phyloP scores from a whole-genome alignment of 352 stramenopile species.

The Globisporangium perplexum region DNA sequence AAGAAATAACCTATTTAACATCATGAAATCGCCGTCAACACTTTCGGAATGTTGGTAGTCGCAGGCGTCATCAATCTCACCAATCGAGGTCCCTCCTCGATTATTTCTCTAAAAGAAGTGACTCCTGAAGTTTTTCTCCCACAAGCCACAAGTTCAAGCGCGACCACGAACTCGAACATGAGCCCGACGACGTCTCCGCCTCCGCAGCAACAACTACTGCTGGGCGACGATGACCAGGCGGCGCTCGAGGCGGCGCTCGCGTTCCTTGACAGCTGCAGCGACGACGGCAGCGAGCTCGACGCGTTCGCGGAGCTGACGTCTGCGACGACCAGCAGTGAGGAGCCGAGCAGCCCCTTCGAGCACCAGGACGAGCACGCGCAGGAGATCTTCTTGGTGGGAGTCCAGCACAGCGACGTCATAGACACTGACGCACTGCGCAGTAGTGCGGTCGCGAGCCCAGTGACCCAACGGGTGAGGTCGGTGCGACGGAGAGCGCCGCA shows the following conservation, averaged over 20 bases:
- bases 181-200: background rate
- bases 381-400: no score
- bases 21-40: background rate
- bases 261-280: slow-evolving; percentile 17
- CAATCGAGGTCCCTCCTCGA: background rate
- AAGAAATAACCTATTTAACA: no score
- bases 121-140: no score
- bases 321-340: background rate
- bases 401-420: background rate
- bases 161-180: no score
- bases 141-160: no score
- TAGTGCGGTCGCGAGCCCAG: no score
- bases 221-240: slow-evolving; percentile 11
- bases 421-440: no score
- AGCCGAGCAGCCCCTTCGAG: no score
- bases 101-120: no score
- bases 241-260: slow-evolving; percentile 15
- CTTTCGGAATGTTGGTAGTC: background rate
- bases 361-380: no score
- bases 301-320: background rate
- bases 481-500: no score
- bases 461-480: no score
- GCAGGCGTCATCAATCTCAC: background rate
- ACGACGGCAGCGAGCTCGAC: background rate
- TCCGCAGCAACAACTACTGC: background rate